Base-by-base conservation (phyloP, 495 filamentous ascomycete genomes). In the Penicillium nucicola region DNA sequence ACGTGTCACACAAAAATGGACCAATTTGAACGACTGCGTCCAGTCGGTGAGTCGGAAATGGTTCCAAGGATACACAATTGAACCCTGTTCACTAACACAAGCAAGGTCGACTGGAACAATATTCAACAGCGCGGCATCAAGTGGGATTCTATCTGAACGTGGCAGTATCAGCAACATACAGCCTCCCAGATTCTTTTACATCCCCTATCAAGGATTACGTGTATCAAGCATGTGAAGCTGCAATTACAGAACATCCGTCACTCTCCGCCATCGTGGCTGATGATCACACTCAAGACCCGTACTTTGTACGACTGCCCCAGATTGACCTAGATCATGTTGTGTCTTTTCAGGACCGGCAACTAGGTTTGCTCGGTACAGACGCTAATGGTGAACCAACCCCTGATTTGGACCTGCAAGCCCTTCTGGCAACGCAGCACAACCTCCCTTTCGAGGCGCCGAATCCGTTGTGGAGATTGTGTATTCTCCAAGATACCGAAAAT, bases 71-170 rank as follows among this genome's bases (percentile, higher is more conserved):
- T 28, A 28, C 25, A 28, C 4, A 6, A 9, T 8, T 9, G 11
- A 5, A 9, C 7, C n/a, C 23, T 36, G 11, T 22, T 8, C 3
- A 47, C 34, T 34, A 13, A 56, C 32, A 54, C 42, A 20, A 12
- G 12, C 11, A 39, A 75, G 76, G 77, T 22, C 41, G 33, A 15
- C 47, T 76, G 45, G 75, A 80, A 58, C 65, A 63, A 41, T 76
- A 61, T 60, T 77, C 67, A 13, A 76, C 72, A 0, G 48, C 62
- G 14, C 66, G 75, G 11, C 72, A 79, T 39, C 57, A 67, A 12
- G 43, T 77, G 1, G 49, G 60, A n/a, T 74, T 76, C 40, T 80
- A 79, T 49, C 48, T 62, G 43, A 79, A 77, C 43, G 69, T 76
- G 20, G 66, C 50, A 1, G 43, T 71, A 5, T 54, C 73, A 22